Conservation (phyloP, 164 flowering plant species). For the Magnolia sinica region DNA sequence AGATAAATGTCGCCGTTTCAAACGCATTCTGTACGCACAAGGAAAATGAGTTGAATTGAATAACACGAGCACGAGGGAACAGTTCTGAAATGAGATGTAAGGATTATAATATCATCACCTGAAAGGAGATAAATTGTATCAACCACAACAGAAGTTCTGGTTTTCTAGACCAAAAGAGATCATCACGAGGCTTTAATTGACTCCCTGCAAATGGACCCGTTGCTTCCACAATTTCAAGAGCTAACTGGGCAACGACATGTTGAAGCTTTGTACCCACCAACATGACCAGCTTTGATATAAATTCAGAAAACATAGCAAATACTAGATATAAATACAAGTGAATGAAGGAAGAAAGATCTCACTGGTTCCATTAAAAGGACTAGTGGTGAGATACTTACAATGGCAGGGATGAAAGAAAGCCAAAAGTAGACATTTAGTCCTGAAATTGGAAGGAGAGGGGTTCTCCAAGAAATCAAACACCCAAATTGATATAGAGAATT, state of each 20-base stretch:
- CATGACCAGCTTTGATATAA: conserved; percentile 63
- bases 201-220: conserved; percentile 39
- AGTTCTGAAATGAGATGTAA: neutral
- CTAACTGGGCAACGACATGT: conserved; percentile 83
- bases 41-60: conserved; percentile 8
- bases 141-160: conserved; percentile 66
- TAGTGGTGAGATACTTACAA: conserved; percentile 44
- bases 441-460: conserved; percentile 29
- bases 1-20: conserved; percentile 92
- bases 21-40: conserved; percentile 78
- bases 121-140: conserved; percentile 92
- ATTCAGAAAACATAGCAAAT: neutral
- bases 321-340: neutral
- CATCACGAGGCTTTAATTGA: conserved; percentile 87
- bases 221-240: conserved; percentile 73
- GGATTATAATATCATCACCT: conserved; percentile 37
- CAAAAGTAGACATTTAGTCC: conserved; percentile 91
- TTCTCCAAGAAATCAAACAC: neutral
- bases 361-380: neutral
- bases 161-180: conserved; percentile 87
- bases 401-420: conserved; percentile 90
- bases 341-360: conserved; percentile 6
- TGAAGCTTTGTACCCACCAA: conserved; percentile 93
- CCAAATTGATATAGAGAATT: neutral
- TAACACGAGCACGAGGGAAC: neutral